These are phyloP conservation scores for Papiliotrema terrestris DNA, from an alignment of 1,284 basidiomycete species.

Conservation along the genomic window DNA sequence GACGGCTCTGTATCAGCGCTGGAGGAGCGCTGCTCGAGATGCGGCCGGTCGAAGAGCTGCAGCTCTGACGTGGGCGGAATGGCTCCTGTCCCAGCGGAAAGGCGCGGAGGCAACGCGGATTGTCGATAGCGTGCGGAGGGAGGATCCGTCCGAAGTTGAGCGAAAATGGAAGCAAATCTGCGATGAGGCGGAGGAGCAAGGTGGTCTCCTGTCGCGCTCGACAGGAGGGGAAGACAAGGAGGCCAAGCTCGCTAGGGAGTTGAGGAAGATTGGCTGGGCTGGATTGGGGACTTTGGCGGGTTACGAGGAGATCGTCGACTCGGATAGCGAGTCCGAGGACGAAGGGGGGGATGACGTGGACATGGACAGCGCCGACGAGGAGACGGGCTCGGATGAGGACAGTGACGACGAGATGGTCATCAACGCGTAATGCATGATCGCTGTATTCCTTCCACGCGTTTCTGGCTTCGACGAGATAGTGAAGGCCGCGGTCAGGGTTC, in stretches of 20 bases:
- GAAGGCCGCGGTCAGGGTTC: too few species aligned
- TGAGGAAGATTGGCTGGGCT: not conserved
- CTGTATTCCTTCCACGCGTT: not conserved
- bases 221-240: not conserved
- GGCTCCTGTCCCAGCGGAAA: slow-evolving; percentile 20
- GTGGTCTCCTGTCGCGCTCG: too few species aligned
- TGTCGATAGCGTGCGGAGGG: slow-evolving; percentile 26
- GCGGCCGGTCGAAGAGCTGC: slow-evolving; percentile 20
- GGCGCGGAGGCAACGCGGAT: slow-evolving; percentile 24
- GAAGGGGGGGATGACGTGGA: slow-evolving; percentile 9
- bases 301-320: slow-evolving; percentile 4
- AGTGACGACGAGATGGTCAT: slow-evolving; percentile 5
- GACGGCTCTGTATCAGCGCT: slow-evolving; percentile 23
- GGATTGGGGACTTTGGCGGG: not conserved
- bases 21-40: slow-evolving; percentile 19
- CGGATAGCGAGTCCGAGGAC: slow-evolving; percentile 7
- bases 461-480: not conserved
- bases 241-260: not conserved
- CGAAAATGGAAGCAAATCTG: slow-evolving; percentile 16
- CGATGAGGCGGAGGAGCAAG: slow-evolving; percentile 19
- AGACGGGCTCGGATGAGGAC: slow-evolving; percentile 2
- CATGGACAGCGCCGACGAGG: slow-evolving; percentile 10
- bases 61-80: slow-evolving; percentile 21
- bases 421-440: not conserved
- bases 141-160: slow-evolving; percentile 22